These are phyloP conservation scores for Pythium periplocum DNA, from an alignment of 352 stramenopile genomes.

Conservation along the genomic window DNA sequence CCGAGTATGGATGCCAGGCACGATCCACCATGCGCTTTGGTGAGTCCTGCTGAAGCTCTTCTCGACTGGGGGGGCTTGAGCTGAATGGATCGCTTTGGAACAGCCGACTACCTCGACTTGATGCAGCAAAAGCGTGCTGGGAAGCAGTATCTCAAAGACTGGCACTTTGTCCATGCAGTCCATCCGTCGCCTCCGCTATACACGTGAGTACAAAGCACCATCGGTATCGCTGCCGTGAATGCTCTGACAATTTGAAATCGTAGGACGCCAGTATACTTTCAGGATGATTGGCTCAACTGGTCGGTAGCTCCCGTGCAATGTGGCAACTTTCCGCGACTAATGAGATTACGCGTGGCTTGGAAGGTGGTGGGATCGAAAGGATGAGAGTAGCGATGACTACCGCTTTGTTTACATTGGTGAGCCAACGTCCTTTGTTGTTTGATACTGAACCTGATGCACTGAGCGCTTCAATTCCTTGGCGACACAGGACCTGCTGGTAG, in stretches of 20 bases:
- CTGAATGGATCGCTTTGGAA: background rate
- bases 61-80: no score
- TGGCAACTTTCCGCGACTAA: no score
- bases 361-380: conserved; percentile 79
- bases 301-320: conserved; percentile 13
- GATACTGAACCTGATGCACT: background rate
- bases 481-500: conserved; percentile 76
- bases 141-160: conserved; percentile 84
- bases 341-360: background rate
- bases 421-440: background rate
- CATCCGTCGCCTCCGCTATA: conserved; percentile 37
- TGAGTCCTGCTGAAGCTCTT: conserved; percentile 9
- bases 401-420: conserved; percentile 95
- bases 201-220: conserved; percentile 27
- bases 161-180: conserved; percentile 75
- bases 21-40: conserved; percentile 60
- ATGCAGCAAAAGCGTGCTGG: conserved; percentile 35
- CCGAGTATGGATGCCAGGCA: conserved; percentile 54
- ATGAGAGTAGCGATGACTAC: conserved; percentile 82
- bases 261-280: conserved; percentile 83
- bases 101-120: conserved; percentile 62
- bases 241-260: no score
- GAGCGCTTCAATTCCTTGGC: background rate
- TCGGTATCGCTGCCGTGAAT: no score
- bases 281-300: conserved; percentile 92